Base-by-base conservation (phyloP, 2,329 filamentous ascomycete genomes). In the Aspergillus sp. region DNA sequence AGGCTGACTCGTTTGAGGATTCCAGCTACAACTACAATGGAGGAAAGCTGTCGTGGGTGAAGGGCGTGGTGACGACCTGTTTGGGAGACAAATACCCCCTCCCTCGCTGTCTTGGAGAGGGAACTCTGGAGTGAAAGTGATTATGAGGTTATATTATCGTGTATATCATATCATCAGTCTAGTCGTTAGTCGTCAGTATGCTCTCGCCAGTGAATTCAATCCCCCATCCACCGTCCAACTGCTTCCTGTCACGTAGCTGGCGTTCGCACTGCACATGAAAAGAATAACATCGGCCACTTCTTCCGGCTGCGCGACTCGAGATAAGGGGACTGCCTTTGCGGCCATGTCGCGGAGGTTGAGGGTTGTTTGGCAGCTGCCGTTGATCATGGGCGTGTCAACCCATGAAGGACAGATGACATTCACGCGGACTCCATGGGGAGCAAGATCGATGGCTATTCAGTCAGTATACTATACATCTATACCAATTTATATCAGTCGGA, bases 161-260 rank as follows among this genome's bases (percentile, higher is more conserved):
- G 19, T 19, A 19, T 19, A 19, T 19, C 19, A 19, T 19, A 19
- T 19, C 19, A 19, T 19, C 19, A 19, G 19, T 19, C 19, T 19
- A 19, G 19, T 19, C 19, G 19, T 19, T 19, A 19, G 19, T 19
- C 19, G 19, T 19, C 19, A 19, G 19, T 19, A 19, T 19, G 19
- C 19, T 19, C 19, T 19, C 19, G 19, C 19, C 19, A 19, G 19
- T 19, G 19, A 19, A 19, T 19, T 19, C 19, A 38, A 38, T 0
- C 56, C 70, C 1, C 43, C 43, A 33, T 45, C 43, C 4, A 38
- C 34, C 26, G 41, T 37, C 43, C 65, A 68, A 29, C 61, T 62
- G 9, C 27, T 27, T 5, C 43, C 43, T 6, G 43, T 45, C 7
- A 45, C 43, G 31, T 45, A 45, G 27, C 39, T 45, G 5, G 39